Percentiles rank a stretch among this genome's conserved stretches.
Conservation (phyloP, 2,329 filamentous ascomycete genomes). For the Colletotrichum sp. region DNA sequence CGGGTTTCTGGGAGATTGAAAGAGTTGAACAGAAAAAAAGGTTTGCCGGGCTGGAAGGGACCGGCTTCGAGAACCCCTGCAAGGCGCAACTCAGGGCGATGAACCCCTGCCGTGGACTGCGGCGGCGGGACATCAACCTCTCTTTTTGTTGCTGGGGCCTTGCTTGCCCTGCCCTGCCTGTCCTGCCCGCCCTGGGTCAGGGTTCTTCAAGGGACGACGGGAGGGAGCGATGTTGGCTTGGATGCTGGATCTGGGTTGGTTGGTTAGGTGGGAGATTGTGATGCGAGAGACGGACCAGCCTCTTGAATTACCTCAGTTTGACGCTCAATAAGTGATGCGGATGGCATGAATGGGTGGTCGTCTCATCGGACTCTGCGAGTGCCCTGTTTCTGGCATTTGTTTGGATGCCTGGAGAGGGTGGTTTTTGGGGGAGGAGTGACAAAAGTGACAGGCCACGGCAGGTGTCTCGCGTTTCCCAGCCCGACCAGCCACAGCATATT, state of each 20-base stretch:
- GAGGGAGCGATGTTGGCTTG: background rate
- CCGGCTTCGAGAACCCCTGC: background rate
- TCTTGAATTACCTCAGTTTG: background rate
- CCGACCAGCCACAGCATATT: slow-evolving; percentile 18
- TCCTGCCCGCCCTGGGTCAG: background rate
- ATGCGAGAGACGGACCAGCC: background rate
- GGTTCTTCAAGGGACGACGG: background rate
- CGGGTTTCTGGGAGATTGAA: background rate
- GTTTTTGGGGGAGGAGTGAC: background rate
- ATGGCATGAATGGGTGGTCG: background rate
- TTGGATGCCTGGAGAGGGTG: background rate
- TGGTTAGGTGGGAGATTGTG: background rate
- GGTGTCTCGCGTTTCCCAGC: background rate
- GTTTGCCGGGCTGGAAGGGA: background rate
- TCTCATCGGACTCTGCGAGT: background rate
- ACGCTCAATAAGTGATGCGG: background rate
- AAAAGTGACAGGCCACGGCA: background rate
- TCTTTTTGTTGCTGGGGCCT: background rate
- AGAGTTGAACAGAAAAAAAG: background rate
- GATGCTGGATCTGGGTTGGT: background rate
- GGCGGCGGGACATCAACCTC: background rate
- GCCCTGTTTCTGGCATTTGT: slow-evolving; percentile 1
- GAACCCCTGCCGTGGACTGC: background rate
- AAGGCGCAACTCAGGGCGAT: background rate
- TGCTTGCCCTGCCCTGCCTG: background rate